Base-by-base conservation (phyloP, 2,329 filamentous ascomycete species). In the Penicillium digitatum region DNA sequence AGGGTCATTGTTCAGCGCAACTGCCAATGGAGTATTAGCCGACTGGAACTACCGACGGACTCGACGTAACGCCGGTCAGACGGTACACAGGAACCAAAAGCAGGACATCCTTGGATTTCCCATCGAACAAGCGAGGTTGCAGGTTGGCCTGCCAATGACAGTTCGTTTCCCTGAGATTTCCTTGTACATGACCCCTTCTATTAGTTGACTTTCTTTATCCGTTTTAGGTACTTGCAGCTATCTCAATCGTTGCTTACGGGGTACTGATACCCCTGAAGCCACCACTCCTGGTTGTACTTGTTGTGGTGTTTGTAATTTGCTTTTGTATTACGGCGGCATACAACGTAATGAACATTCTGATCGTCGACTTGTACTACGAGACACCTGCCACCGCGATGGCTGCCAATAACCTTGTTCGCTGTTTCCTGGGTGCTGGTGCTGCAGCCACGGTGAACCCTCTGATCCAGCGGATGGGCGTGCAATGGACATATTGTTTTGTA, bases 11-110 rank as follows among this genome's bases (percentile, higher is more conserved):
- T 27, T 61, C 35, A 66, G 64, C 27, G 60, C 65, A 16, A 56
- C 66, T 16, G 35, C 51, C 3, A 70, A 68, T 34, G 69, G 62
- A 9, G 27, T 54, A n/a, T 40, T 64, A 14, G 54, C 88, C 42
- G 87, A 89, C 69, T 85, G 82, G 79, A 90, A 91, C 69, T 93
- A 89, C 69, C 79, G 84, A 14, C 81, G 86, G 43, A 79, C 84
- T 16, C 26, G 32, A 37, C n/a, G 14, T 3, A 26, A 27, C 39
- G 86, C 87, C 1, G 78, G 76, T 49, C 78, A 79, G 32, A 74
- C 85, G 20, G 83, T 84, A 8, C 77, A 89, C 60, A 74, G 75
- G 3, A 80, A 89, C 57, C 81, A 83, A 48, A 79, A 78, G 49
- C 82, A 82, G 52, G 76, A 82, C 55, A 68, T 82, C 10, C 64